These are phyloP conservation scores for Cylindrotheca fusiformis DNA, from an alignment of 108 stramenopile species.

Conservation along the genomic window DNA sequence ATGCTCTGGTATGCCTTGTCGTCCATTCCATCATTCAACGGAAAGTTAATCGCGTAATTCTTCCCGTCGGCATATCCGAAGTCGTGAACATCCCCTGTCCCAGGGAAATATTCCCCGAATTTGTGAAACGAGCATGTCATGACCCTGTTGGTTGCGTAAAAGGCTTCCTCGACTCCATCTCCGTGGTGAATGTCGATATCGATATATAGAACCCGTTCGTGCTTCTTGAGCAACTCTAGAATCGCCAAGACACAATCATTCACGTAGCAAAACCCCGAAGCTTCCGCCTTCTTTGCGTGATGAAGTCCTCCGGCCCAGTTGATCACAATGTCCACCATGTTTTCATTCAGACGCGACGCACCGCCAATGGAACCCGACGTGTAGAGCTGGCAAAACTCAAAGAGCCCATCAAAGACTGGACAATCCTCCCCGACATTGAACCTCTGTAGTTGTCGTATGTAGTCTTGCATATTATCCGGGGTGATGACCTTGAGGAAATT, in stretches of 20 bases:
- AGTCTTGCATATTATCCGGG: slow-evolving; percentile 97
- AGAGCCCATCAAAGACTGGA: slow-evolving; percentile 98
- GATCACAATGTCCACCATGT: slow-evolving; percentile 92
- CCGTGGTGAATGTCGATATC: slow-evolving; percentile 99
- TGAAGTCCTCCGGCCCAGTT: slow-evolving; percentile 99
- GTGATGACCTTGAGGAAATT: slow-evolving; percentile 97
- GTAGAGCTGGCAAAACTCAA: slow-evolving; percentile 97
- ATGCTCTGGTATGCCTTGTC: slow-evolving; percentile 81
- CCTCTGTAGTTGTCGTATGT: slow-evolving; percentile 87
- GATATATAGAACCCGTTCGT: slow-evolving; percentile 99
- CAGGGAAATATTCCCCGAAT: slow-evolving; percentile 98
- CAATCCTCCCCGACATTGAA: slow-evolving; percentile 99
- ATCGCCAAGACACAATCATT: slow-evolving; percentile 99
- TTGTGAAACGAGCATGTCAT: slow-evolving; percentile 99
- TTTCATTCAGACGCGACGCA: slow-evolving; percentile 93
- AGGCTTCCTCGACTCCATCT: slow-evolving; percentile 98
- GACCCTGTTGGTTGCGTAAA: slow-evolving; percentile 98
- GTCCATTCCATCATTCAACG: slow-evolving; percentile 94
- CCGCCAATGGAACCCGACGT: slow-evolving; percentile 96
- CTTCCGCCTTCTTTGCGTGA: slow-evolving; percentile 99
- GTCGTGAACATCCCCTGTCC: slow-evolving; percentile 88
- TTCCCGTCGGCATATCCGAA: slow-evolving; percentile 90
- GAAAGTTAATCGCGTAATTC: slow-evolving; percentile 98
- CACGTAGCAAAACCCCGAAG: slow-evolving; percentile 99
- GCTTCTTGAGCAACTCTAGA: slow-evolving; percentile 97